Evolutionary conservation across 2,329 filamentous ascomycete species (phyloP).

Genomic region (Alternaria sp.): DNA sequence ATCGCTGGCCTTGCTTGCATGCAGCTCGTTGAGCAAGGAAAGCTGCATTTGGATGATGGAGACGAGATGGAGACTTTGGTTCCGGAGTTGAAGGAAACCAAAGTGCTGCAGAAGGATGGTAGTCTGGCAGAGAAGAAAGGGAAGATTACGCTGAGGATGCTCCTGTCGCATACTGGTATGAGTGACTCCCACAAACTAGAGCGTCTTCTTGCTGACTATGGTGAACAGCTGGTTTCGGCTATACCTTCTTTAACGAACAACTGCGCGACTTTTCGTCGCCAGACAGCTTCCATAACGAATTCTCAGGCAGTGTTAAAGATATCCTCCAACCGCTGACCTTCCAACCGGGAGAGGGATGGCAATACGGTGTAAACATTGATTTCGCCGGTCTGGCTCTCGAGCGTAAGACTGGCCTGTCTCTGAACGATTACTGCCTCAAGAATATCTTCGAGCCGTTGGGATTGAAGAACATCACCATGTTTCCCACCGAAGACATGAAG

Average conservation of each 20-base stretch:
- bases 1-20: constrained; percentile 43
- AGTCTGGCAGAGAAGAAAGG: constrained; percentile 51
- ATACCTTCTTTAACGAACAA: constrained; percentile 58
- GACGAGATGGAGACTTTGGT: constrained; percentile 35
- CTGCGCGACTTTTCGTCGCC: constrained; percentile 52
- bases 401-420: constrained; percentile 51
- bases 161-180: constrained; percentile 56
- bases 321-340: constrained; percentile 65
- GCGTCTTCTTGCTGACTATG: background rate
- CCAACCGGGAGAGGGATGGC: constrained; percentile 69
- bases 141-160: constrained; percentile 60
- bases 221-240: constrained; percentile 55
- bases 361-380: constrained; percentile 61
- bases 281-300: constrained; percentile 64
- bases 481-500: constrained; percentile 65
- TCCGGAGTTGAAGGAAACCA: constrained; percentile 50
- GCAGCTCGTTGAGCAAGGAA: constrained; percentile 47
- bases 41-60: constrained; percentile 40
- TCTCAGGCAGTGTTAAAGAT: constrained; percentile 63
- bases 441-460: constrained; percentile 57
- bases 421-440: constrained; percentile 57
- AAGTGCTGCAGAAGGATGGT: constrained; percentile 45
- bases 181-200: background rate
- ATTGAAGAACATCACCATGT: constrained; percentile 63
- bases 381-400: constrained; percentile 59